Conservation (phyloP, 108 stramenopile genomes). For the Nitzschia sp. region DNA sequence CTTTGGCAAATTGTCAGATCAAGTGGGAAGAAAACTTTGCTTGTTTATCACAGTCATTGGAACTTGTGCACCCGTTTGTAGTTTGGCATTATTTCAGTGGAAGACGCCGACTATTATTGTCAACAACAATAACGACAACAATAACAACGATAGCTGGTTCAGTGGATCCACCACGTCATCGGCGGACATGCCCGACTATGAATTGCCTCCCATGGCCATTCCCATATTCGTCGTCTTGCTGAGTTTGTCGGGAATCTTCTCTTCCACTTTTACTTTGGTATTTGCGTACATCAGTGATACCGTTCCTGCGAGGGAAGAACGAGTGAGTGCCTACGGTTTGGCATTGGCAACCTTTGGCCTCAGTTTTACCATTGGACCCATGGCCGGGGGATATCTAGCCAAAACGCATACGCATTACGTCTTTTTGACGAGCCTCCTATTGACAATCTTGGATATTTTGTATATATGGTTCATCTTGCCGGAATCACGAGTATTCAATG, state of each 20-base stretch:
- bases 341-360: constrained; percentile 95
- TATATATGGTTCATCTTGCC: constrained; percentile 82
- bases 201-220: constrained; percentile 38
- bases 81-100: constrained; percentile 81
- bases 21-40: constrained; percentile 78
- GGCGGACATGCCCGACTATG: background rate
- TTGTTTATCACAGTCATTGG: constrained; percentile 91
- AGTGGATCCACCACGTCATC: background rate
- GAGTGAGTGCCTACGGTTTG: constrained; percentile 94
- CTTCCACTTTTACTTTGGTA: constrained; percentile 94
- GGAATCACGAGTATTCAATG: constrained; percentile 42
- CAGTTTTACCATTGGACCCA: constrained; percentile 94
- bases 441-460: constrained; percentile 72
- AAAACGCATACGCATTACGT: constrained; percentile 55
- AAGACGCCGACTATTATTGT: background rate
- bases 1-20: constrained; percentile 90
- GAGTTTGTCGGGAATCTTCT: constrained; percentile 87
- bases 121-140: too few species aligned
- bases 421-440: constrained; percentile 55
- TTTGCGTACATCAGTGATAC: constrained; percentile 98
- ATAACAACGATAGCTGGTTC: background rate
- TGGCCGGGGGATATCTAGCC: constrained; percentile 93
- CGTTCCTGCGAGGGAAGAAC: constrained; percentile 66
- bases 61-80: constrained; percentile 89
- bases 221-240: constrained; percentile 75